Percentiles rank a stretch among this genome's conserved stretches.
Evolutionary conservation across 139 green algal species (phyloP).

Genomic region (Chlamydomonas incerta): DNA sequence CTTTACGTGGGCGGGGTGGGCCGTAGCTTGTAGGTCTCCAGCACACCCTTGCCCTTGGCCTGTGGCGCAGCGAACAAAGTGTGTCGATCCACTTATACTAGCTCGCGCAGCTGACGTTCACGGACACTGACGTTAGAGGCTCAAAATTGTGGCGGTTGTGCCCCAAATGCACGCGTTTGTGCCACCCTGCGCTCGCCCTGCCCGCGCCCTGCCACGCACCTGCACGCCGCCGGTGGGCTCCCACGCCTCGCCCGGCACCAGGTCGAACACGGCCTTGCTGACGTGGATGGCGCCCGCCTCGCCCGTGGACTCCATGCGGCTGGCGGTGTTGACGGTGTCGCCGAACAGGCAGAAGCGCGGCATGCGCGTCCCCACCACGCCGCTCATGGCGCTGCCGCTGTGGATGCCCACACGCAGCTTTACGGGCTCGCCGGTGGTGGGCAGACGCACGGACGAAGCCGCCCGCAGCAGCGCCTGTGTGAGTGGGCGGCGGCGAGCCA

Average conservation of each 20-base stretch:
- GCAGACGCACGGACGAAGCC: background rate
- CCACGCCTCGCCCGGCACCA: background rate
- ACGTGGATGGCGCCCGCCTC: background rate
- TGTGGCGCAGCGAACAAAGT: too few species aligned
- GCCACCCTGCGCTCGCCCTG: too few species aligned
- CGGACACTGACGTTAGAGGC: too few species aligned
- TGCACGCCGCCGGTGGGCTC: background rate
- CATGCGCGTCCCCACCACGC: background rate
- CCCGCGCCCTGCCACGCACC: too few species aligned
- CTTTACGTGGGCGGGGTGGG: too few species aligned
- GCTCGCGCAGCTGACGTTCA: too few species aligned
- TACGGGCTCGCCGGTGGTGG: background rate
- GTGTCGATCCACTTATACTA: too few species aligned
- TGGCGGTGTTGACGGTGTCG: conserved; percentile 1
- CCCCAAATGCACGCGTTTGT: too few species aligned
- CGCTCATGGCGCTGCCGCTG: background rate
- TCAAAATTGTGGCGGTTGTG: too few species aligned
- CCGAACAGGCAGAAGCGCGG: background rate
- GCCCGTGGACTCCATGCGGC: background rate
- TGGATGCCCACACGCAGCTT: conserved; percentile 34
- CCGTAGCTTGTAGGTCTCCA: too few species aligned
- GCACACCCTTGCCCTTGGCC: too few species aligned
- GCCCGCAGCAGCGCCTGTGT: background rate
- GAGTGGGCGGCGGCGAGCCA: background rate
- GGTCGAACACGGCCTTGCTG: background rate